Conservation (phyloP, 305 asterid genomes). For the Ilex paraguariensis region DNA sequence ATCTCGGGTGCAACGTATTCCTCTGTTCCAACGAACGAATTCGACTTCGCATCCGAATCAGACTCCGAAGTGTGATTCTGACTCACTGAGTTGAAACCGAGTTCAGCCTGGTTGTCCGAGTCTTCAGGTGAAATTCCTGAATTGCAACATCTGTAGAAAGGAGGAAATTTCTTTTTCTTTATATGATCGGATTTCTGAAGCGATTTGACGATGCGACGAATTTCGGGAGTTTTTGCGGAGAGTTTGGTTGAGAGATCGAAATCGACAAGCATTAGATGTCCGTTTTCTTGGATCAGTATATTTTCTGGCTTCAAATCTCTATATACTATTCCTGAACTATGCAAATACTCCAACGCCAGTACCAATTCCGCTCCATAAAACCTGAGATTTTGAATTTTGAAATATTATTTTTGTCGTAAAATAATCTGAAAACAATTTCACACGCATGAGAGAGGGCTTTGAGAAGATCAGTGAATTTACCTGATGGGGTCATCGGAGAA, state of each 20-base stretch:
- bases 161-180: slow-evolving; percentile 25
- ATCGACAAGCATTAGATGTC: slow-evolving; percentile 85
- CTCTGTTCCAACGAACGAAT: slow-evolving; percentile 92
- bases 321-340: slow-evolving; percentile 74
- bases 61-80: background rate
- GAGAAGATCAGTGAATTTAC: slow-evolving; percentile 21
- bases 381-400: slow-evolving; percentile 23
- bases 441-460: too few species aligned
- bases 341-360: slow-evolving; percentile 75
- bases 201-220: slow-evolving; percentile 16
- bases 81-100: slow-evolving; percentile 26
- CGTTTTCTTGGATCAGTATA: slow-evolving; percentile 81
- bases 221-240: slow-evolving; percentile 37
- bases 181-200: slow-evolving; percentile 17
- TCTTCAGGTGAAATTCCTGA: slow-evolving; percentile 44
- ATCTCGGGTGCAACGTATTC: slow-evolving; percentile 92
- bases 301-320: slow-evolving; percentile 95
- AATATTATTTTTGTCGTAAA: too few species aligned
- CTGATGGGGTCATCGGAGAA: slow-evolving; percentile 86
- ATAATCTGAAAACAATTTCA: too few species aligned
- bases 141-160: slow-evolving; percentile 30
- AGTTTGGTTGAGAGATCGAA: slow-evolving; percentile 87
- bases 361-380: slow-evolving; percentile 92
- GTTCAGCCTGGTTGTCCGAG: slow-evolving; percentile 31
- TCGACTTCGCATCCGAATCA: slow-evolving; percentile 43